These are phyloP conservation scores for Stylosanthes scabra DNA, from an alignment of 331 rosid species.

Conservation along the genomic window DNA sequence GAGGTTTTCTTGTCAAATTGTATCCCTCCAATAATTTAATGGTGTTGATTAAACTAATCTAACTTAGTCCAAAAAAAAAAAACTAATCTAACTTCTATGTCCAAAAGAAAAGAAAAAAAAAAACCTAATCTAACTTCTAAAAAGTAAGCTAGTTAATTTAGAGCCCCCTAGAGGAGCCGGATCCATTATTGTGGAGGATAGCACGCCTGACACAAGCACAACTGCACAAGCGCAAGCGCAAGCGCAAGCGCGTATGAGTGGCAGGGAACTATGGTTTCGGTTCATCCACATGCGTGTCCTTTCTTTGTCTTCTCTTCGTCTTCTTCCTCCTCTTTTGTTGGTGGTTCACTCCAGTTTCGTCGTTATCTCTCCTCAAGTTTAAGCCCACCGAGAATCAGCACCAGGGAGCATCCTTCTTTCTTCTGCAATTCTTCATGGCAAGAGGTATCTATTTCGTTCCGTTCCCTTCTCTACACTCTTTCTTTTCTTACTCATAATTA, in stretches of 20 bases:
- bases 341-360: conserved; percentile 24
- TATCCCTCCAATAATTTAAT: too few relatives aligned
- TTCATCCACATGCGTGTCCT: conserved; percentile 26
- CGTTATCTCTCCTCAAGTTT: conserved; percentile 6
- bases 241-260: not conserved
- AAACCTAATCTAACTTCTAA: too few relatives aligned
- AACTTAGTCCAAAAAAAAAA: too few relatives aligned
- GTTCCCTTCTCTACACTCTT: conserved; percentile 14
- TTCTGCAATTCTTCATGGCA: conserved; percentile 84
- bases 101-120: too few relatives aligned
- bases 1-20: too few relatives aligned
- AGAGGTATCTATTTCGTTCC: conserved; percentile 58
- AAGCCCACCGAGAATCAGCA: conserved; percentile 31
- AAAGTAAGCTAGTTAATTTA: too few relatives aligned
- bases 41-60: too few relatives aligned
- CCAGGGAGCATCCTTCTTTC: conserved; percentile 21
- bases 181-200: too few relatives aligned
- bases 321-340: conserved; percentile 39
- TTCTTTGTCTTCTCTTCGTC: conserved; percentile 38
- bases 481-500: not conserved
- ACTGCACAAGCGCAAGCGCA: not conserved
- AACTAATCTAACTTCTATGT: too few relatives aligned
- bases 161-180: too few relatives aligned
- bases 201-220: too few relatives aligned
- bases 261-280: conserved; percentile 38